Evolutionary conservation across 257 asterid species (phyloP).

Genomic region (Solanum pinnatisectum): DNA sequence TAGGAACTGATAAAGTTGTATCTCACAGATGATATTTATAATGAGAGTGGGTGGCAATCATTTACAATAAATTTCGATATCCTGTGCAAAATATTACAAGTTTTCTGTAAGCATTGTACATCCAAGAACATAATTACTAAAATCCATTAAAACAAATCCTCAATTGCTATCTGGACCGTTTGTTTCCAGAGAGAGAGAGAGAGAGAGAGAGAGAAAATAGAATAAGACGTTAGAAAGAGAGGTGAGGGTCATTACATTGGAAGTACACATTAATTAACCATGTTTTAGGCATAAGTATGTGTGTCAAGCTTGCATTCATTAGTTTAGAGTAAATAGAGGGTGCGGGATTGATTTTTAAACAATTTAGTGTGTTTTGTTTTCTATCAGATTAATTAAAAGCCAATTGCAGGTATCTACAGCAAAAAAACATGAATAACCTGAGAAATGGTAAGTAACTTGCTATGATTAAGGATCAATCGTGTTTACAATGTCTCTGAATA

Average conservation of each 20-base stretch:
- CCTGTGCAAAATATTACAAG: background rate
- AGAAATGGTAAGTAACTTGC: background rate
- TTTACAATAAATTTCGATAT: background rate
- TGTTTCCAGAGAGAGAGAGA: background rate
- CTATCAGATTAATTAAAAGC: background rate
- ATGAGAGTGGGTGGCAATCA: background rate
- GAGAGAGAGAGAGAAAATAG: background rate
- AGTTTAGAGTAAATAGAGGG: background rate
- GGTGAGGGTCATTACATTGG: background rate
- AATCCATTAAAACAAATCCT: background rate
- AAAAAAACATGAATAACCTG: background rate
- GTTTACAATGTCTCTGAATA: background rate
- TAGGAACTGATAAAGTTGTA: background rate
- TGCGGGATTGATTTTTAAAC: background rate
- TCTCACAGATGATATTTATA: background rate
- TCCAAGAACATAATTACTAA: background rate
- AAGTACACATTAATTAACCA: background rate
- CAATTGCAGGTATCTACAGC: background rate
- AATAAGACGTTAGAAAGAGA: background rate
- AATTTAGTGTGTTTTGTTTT: background rate
- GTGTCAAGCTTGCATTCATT: background rate
- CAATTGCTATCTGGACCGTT: background rate
- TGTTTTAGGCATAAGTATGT: background rate
- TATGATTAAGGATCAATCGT: background rate
- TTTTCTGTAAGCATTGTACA: background rate